Evolutionary conservation across 306 rosid genomes (phyloP).

Genomic region (Vigna reflexopilosa): DNA sequence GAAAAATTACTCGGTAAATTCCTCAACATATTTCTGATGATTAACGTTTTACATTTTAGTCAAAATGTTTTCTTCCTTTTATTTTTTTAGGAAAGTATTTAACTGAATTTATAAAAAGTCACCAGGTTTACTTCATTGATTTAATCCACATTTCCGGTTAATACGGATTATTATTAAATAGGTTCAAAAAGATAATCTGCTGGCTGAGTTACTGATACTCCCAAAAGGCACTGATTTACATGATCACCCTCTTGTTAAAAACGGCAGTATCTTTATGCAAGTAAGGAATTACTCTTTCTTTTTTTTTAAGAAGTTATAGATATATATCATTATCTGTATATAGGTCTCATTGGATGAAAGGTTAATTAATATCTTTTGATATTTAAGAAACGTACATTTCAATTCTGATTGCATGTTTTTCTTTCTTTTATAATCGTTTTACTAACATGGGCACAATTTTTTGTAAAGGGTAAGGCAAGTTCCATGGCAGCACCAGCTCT

Average conservation of each 20-base stretch:
- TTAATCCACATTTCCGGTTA: not conserved
- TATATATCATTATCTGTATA: not conserved
- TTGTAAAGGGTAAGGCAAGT: conserved; percentile 88
- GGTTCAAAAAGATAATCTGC: conserved; percentile 80
- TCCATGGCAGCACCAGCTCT: conserved; percentile 97
- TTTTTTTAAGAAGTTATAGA: not conserved
- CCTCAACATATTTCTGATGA: conserved; percentile 7
- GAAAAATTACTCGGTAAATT: conserved; percentile 62
- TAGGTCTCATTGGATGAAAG: not conserved
- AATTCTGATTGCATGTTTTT: not conserved
- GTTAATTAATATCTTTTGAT: not conserved
- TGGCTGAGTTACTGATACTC: conserved; percentile 83
- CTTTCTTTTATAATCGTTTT: conserved; percentile 6
- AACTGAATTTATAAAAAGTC: not conserved
- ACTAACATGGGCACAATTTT: conserved; percentile 34
- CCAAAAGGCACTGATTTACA: conserved; percentile 90
- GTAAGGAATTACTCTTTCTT: conserved; percentile 53
- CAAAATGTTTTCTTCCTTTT: not conserved
- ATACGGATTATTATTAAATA: conserved; percentile 37
- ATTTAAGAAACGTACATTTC: conserved; percentile 11
- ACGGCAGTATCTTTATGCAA: conserved; percentile 90
- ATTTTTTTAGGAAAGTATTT: conserved; percentile 5
- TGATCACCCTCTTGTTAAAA: conserved; percentile 74
- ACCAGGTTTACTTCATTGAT: not conserved
- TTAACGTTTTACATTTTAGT: not conserved